A percentile compares a stretch with the other conserved stretches of the same genome.
Evolutionary conservation across 257 asterid species (phyloP).

Genomic region (Solanum pimpinellifolium): DNA sequence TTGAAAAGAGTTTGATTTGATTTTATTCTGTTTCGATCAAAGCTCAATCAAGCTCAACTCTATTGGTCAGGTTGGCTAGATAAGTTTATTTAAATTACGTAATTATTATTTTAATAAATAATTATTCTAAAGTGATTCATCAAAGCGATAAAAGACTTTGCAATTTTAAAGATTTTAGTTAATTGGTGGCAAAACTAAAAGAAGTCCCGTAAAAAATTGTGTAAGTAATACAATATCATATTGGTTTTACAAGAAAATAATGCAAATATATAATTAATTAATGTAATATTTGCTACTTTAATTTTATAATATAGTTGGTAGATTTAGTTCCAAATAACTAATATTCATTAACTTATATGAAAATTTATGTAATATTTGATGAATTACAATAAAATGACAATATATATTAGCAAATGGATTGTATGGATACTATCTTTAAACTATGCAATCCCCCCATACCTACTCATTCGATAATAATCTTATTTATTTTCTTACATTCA

Average conservation of each 20-base stretch:
- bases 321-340: neutral
- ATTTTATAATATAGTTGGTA: neutral
- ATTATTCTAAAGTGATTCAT: too few relatives aligned
- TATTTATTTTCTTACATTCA: too few relatives aligned
- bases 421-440: too few relatives aligned
- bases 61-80: neutral
- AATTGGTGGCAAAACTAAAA: neutral
- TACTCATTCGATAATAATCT: neutral
- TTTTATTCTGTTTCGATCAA: neutral
- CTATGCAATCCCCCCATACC: neutral
- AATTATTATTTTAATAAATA: neutral
- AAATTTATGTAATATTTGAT: neutral
- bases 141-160: neutral
- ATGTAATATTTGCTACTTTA: neutral
- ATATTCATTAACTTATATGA: neutral
- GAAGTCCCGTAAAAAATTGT: too few relatives aligned
- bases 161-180: neutral
- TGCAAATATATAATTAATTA: too few relatives aligned
- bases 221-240: too few relatives aligned
- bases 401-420: neutral
- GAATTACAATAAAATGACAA: neutral
- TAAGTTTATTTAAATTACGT: too few relatives aligned
- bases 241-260: too few relatives aligned
- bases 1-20: neutral
- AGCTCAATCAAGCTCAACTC: neutral